These are phyloP conservation scores for Hypoxylon sp. DNA, from an alignment of 2,329 filamentous ascomycete genomes.

Conservation along the genomic window DNA sequence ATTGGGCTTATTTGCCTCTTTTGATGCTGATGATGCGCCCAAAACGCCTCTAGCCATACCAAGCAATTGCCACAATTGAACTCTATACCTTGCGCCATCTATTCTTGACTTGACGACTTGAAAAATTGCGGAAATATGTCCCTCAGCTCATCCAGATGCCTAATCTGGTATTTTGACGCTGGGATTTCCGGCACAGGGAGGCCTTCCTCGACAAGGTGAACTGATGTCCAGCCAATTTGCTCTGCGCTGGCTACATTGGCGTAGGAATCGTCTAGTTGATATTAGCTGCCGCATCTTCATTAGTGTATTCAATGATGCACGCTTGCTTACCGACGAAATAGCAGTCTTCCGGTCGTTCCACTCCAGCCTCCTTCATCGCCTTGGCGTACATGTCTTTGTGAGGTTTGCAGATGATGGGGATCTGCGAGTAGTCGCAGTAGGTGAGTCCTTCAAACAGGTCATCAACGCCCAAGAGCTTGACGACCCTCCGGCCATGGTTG, in stretches of 20 bases:
- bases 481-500: slow-evolving; percentile 86
- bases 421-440: slow-evolving; percentile 86
- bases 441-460: slow-evolving; percentile 96
- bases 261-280: slow-evolving; percentile 80
- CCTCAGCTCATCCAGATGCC: slow-evolving; percentile 80
- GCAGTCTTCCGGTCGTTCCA: slow-evolving; percentile 76
- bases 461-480: slow-evolving; percentile 83
- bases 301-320: slow-evolving; percentile 23
- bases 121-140: slow-evolving; percentile 87
- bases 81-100: slow-evolving; percentile 1
- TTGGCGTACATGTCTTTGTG: slow-evolving; percentile 85
- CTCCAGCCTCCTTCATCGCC: slow-evolving; percentile 87
- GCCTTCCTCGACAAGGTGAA: slow-evolving; percentile 85
- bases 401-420: slow-evolving; percentile 88
- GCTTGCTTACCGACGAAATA: slow-evolving; percentile 86
- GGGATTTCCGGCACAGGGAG: slow-evolving; percentile 72
- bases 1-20: slow-evolving; percentile 7
- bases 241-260: slow-evolving; percentile 84
- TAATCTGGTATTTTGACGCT: slow-evolving; percentile 81
- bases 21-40: slow-evolving; percentile 20
- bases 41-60: slow-evolving; percentile 18
- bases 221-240: slow-evolving; percentile 86
- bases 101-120: slow-evolving; percentile 62
- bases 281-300: slow-evolving; percentile 14
- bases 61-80: not conserved